A percentile compares a stretch with the other conserved stretches of the same genome.
Evolutionary conservation across 78 protist genomes (phyloP).

Genomic region (Chrysochromulina parva): DNA sequence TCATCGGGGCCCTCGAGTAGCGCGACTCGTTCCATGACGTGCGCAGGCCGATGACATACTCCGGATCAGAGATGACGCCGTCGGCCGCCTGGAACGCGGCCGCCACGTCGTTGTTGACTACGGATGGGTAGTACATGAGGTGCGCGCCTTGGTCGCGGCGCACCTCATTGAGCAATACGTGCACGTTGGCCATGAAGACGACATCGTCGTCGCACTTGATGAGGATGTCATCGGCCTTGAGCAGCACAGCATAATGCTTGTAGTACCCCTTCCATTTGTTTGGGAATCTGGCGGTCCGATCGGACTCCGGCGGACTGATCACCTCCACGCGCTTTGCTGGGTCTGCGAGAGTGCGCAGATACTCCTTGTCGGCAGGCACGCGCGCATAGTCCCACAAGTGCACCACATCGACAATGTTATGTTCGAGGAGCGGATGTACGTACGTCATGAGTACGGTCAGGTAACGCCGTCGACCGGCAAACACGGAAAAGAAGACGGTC

Average conservation of each 20-base stretch:
- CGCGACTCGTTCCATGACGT: not conserved
- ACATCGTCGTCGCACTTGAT: slow-evolving; percentile 3
- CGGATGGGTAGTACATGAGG: not conserved
- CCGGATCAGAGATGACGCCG: not conserved
- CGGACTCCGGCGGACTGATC: not conserved
- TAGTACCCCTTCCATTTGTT: not conserved
- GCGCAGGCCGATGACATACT: not conserved
- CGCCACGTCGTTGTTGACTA: not conserved
- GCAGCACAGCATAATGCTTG: not conserved
- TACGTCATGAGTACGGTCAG: not conserved
- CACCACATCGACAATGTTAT: not conserved
- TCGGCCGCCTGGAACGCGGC: not conserved
- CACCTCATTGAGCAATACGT: not conserved
- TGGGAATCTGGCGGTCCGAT: not conserved
- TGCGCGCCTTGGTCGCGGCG: not conserved
- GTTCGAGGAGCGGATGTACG: not conserved
- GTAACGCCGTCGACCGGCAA: not conserved
- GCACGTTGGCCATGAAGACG: not conserved
- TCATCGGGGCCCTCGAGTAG: not conserved
- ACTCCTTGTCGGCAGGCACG: not conserved
- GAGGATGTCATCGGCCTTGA: not conserved
- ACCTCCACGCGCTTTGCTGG: not conserved
- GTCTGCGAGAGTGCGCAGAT: not conserved
- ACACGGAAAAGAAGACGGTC: not conserved
- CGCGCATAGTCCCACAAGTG: not conserved